Conservation (phyloP, 306 rosid species). For the Trifolium pratense region DNA sequence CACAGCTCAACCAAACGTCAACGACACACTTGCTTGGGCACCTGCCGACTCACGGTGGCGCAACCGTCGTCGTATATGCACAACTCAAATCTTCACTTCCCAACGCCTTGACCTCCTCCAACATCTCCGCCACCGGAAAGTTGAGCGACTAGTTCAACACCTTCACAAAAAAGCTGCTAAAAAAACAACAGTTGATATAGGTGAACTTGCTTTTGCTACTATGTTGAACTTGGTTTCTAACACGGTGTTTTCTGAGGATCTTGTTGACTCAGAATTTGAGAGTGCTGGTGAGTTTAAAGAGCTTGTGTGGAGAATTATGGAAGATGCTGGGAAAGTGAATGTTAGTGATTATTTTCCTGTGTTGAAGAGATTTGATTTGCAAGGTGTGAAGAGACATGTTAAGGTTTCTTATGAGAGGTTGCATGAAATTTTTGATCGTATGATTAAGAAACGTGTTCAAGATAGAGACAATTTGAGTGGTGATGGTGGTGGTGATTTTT, state of each 20-base stretch:
- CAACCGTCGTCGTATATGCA: conserved; percentile 63
- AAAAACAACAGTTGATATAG: conserved; percentile 37
- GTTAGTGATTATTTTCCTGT: conserved; percentile 60
- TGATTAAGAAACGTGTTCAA: conserved; percentile 46
- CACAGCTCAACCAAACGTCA: conserved; percentile 58
- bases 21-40: conserved; percentile 65
- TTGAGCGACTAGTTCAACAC: conserved; percentile 47
- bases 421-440: conserved; percentile 55
- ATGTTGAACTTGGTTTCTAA: conserved; percentile 60
- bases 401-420: conserved; percentile 52
- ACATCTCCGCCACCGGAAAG: conserved; percentile 56
- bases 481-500: conserved; percentile 49
- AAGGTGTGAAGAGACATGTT: conserved; percentile 55
- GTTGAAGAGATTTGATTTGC: conserved; percentile 53
- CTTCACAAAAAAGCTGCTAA: conserved; percentile 15
- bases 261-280: conserved; percentile 55
- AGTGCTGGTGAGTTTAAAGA: conserved; percentile 62
- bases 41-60: conserved; percentile 56
- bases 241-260: conserved; percentile 62
- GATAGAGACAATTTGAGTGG: conserved; percentile 8
- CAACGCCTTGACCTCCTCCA: conserved; percentile 59
- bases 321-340: conserved; percentile 61
- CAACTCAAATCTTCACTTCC: conserved; percentile 49
- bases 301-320: conserved; percentile 72
- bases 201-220: conserved; percentile 52